A percentile compares a stretch with the other conserved stretches of the same genome.
phyloP scores from a whole-genome alignment of 2,329 filamentous ascomycete species.

The Sporothrix protearum region DNA sequence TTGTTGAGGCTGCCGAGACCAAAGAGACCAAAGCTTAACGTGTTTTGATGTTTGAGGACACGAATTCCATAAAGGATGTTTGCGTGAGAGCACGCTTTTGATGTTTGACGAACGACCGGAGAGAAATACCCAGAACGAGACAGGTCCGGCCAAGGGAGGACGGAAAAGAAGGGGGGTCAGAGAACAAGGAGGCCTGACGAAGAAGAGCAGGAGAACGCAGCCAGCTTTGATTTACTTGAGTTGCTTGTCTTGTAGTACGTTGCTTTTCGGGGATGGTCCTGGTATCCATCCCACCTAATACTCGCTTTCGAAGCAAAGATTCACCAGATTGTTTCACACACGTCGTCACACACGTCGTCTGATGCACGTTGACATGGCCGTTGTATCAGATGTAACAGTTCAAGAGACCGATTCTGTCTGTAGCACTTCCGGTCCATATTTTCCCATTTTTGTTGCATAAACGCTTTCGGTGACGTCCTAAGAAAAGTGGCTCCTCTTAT shows the following conservation, averaged over 20 bases:
- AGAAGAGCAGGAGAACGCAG: neutral
- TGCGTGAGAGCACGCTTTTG: neutral
- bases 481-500: constrained; percentile 6
- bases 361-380: no score
- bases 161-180: neutral
- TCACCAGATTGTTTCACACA: neutral
- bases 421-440: neutral
- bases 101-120: neutral
- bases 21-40: constrained; percentile 19
- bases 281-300: constrained; percentile 12
- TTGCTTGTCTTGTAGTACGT: constrained; percentile 13
- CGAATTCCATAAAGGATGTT: neutral
- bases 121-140: constrained; percentile 19
- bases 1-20: neutral
- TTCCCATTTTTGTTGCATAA: neutral
- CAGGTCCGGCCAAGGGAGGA: neutral
- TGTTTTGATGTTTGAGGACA: neutral
- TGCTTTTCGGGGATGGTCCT: neutral
- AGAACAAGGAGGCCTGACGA: neutral
- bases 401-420: neutral
- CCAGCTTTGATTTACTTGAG: constrained; percentile 18
- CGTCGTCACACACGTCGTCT: neutral
- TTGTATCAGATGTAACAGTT: neutral
- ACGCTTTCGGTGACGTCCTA: neutral
- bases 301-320: neutral